Base-by-base conservation (phyloP, 345 rosid species). In the Xanthoceras sorbifolium region DNA sequence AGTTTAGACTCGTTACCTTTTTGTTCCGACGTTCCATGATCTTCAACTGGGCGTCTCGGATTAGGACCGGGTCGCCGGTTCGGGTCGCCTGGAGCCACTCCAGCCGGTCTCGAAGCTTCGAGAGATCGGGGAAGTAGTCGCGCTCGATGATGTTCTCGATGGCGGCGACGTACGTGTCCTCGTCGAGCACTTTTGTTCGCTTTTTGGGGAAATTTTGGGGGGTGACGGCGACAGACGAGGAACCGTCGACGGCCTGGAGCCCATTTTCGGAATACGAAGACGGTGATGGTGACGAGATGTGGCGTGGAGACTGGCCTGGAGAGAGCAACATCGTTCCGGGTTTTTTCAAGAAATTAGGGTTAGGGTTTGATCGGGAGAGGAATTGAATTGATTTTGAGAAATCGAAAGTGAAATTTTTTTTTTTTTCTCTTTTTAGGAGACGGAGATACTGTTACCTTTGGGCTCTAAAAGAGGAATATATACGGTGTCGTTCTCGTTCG, bases 61-160 rank as follows among this genome's bases (percentile, higher is more conserved):
- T 96, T 77, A 89, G 99, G 69, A 92, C 29, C 34, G 97, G 97
- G 63, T 94, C 99, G 6, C 94, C 89, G 9, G 97, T 89, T 82
- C 86, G 90, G 55, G 87, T 80, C 11, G 99, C 99, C 78, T 93
- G 94, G 62, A 96, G 87, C 99, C 97, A 96, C 75, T 96, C 99
- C 55, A 90, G 91, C 9, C 97, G 94, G 77, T 93, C 99, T 38
- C 88, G 92, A 69, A 96, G 98, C 90, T 96, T 96, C 9, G 95
- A 70, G 76, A 96, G 88, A 84, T 96, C 98, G 1, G 99, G 99
- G 81, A 93, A 96, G 87, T 84, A 96, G 76, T 96, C 98, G 26
- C 99, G 97, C 84, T 96, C 98, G 77, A 96, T 89, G 80, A 96
- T 93, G 85, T 86, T 87, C 95, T 96, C 98, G 66, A 96, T 90